These are phyloP conservation scores for Epichloe aotearoae DNA, from an alignment of 2,329 filamentous ascomycete genomes.

Conservation along the genomic window DNA sequence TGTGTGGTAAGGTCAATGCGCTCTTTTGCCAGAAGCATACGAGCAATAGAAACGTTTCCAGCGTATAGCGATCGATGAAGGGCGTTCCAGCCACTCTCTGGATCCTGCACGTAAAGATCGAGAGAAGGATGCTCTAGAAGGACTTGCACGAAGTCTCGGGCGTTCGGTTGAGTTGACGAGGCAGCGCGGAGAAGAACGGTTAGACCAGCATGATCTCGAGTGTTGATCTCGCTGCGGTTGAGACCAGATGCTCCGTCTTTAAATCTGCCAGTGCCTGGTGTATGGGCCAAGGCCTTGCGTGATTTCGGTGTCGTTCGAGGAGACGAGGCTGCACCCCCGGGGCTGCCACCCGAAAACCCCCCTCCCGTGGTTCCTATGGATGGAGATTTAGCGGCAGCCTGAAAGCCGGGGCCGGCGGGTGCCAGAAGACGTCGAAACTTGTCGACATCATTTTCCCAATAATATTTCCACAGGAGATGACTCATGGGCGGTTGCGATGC, in stretches of 20 bases:
- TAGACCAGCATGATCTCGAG: conserved; percentile 66
- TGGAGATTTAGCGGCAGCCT: conserved; percentile 40
- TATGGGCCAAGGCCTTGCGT: conserved; percentile 39
- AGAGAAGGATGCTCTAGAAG: conserved; percentile 70
- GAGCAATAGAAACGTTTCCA: conserved; percentile 77
- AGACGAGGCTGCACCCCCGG: conserved; percentile 32
- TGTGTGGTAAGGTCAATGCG: conserved; percentile 48
- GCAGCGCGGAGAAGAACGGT: conserved; percentile 77
- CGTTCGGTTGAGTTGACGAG: conserved; percentile 57
- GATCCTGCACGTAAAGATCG: conserved; percentile 78
- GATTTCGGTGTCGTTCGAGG: conserved; percentile 35
- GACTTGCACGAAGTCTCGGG: conserved; percentile 61
- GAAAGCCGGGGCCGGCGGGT: conserved; percentile 47
- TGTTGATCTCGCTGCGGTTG: conserved; percentile 61
- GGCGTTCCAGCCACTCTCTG: conserved; percentile 91
- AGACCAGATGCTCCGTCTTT: conserved; percentile 32
- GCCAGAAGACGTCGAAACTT: conserved; percentile 81
- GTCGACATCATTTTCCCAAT: conserved; percentile 96
- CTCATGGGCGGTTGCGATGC: conserved; percentile 54
- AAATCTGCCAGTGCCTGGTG: conserved; percentile 26
- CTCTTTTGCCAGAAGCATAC: conserved; percentile 69
- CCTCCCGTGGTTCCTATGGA: conserved; percentile 23
- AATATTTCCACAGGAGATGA: conserved; percentile 92
- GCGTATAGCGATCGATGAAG: conserved; percentile 83
- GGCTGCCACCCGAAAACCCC: conserved; percentile 22